These are phyloP conservation scores for Actinomucor elegans DNA, from an alignment of 371 early-diverging fungal genomes.

Conservation along the genomic window DNA sequence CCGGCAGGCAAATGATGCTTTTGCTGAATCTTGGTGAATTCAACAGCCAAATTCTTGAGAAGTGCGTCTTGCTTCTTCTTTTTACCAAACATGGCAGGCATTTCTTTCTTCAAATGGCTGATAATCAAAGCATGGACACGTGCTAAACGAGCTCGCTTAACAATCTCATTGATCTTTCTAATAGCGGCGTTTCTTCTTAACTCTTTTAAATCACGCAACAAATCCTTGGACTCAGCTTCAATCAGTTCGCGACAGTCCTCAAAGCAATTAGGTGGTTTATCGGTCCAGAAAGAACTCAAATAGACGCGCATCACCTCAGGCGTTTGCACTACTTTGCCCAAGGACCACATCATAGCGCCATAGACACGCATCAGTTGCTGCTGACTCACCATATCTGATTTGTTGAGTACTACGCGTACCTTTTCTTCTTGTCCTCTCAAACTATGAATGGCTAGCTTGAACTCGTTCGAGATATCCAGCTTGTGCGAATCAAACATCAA, in stretches of 20 bases:
- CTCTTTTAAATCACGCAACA: constrained; percentile 72
- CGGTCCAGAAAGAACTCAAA: constrained; percentile 81
- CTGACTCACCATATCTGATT: constrained; percentile 82
- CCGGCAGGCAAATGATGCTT: constrained; percentile 60
- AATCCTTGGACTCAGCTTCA: constrained; percentile 75
- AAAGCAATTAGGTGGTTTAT: constrained; percentile 69
- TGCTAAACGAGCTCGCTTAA: constrained; percentile 85
- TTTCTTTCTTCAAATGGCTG: constrained; percentile 77
- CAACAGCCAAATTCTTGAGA: constrained; percentile 59
- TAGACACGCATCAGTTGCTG: constrained; percentile 91
- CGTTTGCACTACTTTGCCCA: constrained; percentile 85
- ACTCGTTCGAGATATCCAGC: constrained; percentile 89
- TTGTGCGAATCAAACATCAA: constrained; percentile 89
- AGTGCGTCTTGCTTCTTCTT: constrained; percentile 67
- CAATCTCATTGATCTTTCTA: constrained; percentile 89
- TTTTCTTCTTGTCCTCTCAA: constrained; percentile 87
- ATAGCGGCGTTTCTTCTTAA: constrained; percentile 85
- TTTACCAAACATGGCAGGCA: constrained; percentile 87
- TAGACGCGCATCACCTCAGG: constrained; percentile 91
- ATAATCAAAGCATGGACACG: constrained; percentile 83
- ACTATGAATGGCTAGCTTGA: constrained; percentile 78
- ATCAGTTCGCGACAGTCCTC: constrained; percentile 74
- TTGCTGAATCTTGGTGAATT: constrained; percentile 69
- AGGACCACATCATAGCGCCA: constrained; percentile 94
- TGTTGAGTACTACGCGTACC: constrained; percentile 83